Conservation (phyloP, 768 basidiomycete species). For the Rhodotorula paludigena region DNA sequence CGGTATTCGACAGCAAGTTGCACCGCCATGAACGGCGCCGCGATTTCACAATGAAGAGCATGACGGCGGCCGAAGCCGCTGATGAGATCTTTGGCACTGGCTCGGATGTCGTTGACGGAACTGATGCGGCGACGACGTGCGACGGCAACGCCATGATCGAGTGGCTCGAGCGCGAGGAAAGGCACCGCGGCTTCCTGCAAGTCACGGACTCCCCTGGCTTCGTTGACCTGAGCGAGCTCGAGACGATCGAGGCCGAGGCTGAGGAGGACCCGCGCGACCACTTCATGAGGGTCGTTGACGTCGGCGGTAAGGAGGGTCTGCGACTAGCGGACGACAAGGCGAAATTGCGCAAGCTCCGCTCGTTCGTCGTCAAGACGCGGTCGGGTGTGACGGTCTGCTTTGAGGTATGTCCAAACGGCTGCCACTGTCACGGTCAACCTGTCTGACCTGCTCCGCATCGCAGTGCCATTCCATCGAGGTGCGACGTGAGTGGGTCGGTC, state of each 20-base stretch:
- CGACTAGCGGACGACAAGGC: constrained; percentile 47
- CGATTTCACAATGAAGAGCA: constrained; percentile 56
- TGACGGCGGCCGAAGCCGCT: neutral
- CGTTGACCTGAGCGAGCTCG: constrained; percentile 66
- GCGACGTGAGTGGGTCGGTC: constrained; percentile 79
- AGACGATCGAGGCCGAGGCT: constrained; percentile 51
- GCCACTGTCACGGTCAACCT: too few species aligned
- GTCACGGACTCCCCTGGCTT: constrained; percentile 53
- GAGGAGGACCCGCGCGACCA: constrained; percentile 19
- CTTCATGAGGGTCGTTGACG: constrained; percentile 7
- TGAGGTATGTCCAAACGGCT: constrained; percentile 66
- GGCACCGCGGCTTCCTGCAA: constrained; percentile 43
- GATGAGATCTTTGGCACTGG: neutral
- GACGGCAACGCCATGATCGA: constrained; percentile 35
- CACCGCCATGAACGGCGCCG: constrained; percentile 51
- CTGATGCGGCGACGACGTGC: neutral
- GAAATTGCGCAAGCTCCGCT: constrained; percentile 58
- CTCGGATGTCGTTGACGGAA: neutral
- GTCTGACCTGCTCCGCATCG: constrained; percentile 54
- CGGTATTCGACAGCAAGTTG: neutral
- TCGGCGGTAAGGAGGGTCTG: constrained; percentile 41
- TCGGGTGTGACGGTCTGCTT: constrained; percentile 67
- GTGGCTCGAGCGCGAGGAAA: constrained; percentile 43
- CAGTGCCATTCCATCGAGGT: constrained; percentile 46
- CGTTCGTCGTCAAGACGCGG: constrained; percentile 70